These are phyloP conservation scores for Myochromella boudieri DNA, from an alignment of 768 basidiomycete species.

Conservation along the genomic window DNA sequence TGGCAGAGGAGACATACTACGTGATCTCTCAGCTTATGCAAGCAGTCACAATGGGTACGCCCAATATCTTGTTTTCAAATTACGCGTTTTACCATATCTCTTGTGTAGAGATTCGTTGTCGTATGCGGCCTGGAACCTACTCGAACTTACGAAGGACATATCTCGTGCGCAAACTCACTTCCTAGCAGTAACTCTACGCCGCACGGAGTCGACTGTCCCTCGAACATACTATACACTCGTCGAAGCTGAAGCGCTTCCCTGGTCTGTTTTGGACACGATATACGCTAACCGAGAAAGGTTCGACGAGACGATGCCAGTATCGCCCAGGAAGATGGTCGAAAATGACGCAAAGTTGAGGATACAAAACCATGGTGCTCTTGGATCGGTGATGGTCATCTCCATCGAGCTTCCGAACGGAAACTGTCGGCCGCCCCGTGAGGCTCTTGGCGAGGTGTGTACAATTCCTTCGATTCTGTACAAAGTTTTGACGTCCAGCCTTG, in stretches of 20 bases:
- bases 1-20: constrained; percentile 5
- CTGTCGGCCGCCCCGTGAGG: constrained; percentile 7
- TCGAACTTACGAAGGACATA: constrained; percentile 9
- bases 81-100: no score
- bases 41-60: constrained; percentile 2
- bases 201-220: constrained; percentile 1
- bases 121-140: no score
- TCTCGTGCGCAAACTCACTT: constrained; percentile 8
- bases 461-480: no score
- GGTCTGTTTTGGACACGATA: constrained; percentile 5
- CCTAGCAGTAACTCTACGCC: constrained; percentile 9
- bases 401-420: constrained; percentile 12
- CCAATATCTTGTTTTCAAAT: no score
- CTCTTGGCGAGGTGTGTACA: constrained; percentile 4
- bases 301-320: constrained; percentile 2
- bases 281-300: constrained; percentile 7
- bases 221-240: constrained; percentile 8
- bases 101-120: no score
- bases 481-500: no score
- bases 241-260: constrained; percentile 11
- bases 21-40: constrained; percentile 4
- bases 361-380: constrained; percentile 10
- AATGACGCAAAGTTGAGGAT: constrained; percentile 6
- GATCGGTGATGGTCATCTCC: constrained; percentile 10
- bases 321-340: constrained; percentile 4